These are phyloP conservation scores for Hypoxylon sp. DNA, from an alignment of 2,329 filamentous ascomycete genomes.

Conservation along the genomic window DNA sequence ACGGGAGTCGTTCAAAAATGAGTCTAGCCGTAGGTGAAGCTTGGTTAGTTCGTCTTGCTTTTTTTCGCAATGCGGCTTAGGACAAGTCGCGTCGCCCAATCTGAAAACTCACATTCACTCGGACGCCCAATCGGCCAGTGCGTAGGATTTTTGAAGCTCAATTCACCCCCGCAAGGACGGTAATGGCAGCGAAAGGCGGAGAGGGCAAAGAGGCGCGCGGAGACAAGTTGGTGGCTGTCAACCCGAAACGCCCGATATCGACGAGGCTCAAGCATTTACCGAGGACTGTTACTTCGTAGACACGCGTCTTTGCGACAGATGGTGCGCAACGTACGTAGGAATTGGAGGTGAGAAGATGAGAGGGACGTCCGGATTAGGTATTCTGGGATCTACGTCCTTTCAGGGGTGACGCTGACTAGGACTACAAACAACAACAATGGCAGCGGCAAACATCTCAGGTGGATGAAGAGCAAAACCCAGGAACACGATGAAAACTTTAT, in stretches of 20 bases:
- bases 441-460: constrained; percentile 33
- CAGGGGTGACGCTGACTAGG: constrained; percentile 36
- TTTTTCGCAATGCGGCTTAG: constrained; percentile 10
- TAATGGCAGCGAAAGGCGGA: constrained; percentile 5
- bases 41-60: constrained; percentile 38
- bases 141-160: constrained; percentile 15
- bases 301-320: constrained; percentile 10
- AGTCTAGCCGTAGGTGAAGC: constrained; percentile 32
- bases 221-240: constrained; percentile 25
- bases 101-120: constrained; percentile 26
- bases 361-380: constrained; percentile 15
- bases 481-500: constrained; percentile 12
- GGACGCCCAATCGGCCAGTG: constrained; percentile 1
- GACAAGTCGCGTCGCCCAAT: constrained; percentile 20
- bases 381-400: constrained; percentile 31
- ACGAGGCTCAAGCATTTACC: constrained; percentile 29
- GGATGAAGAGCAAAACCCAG: constrained; percentile 13
- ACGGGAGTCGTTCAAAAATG: constrained; percentile 36
- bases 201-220: constrained; percentile 11
- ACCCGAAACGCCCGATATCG: constrained; percentile 15
- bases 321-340: constrained; percentile 20
- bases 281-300: constrained; percentile 9
- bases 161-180: constrained; percentile 15
- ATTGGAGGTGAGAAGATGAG: constrained; percentile 9
- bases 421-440: constrained; percentile 39